Evolutionary conservation across 192 early-diverging fungal genomes (phyloP).

Genomic region (Backusella morwellensis): DNA sequence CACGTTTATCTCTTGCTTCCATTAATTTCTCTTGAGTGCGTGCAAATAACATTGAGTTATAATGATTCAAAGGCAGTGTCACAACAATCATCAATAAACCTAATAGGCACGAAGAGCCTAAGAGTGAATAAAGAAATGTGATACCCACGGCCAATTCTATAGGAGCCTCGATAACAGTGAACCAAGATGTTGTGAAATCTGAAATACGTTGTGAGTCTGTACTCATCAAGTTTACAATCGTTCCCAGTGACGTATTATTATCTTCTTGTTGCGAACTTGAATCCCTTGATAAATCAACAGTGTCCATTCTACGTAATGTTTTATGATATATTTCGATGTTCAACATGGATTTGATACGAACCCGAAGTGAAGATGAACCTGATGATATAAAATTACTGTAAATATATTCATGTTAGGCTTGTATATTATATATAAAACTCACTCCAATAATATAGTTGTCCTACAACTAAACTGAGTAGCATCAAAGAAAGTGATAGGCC

Average conservation of each 20-base stretch:
- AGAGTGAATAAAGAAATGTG: slow-evolving; percentile 33
- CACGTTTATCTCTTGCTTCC: slow-evolving; percentile 64
- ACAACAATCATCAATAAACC: slow-evolving; percentile 44
- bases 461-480: slow-evolving; percentile 39
- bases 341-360: slow-evolving; percentile 25
- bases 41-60: slow-evolving; percentile 33
- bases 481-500: slow-evolving; percentile 56
- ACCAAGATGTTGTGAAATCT: slow-evolving; percentile 43
- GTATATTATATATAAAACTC: background rate
- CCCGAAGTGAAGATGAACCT: slow-evolving; percentile 28
- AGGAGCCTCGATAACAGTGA: slow-evolving; percentile 45
- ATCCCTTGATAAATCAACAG: slow-evolving; percentile 37
- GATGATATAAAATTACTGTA: background rate
- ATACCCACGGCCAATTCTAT: slow-evolving; percentile 47
- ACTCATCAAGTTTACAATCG: slow-evolving; percentile 43
- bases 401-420: background rate
- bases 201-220: slow-evolving; percentile 47
- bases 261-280: slow-evolving; percentile 36
- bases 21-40: slow-evolving; percentile 61
- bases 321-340: slow-evolving; percentile 61
- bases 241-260: slow-evolving; percentile 27
- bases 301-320: slow-evolving; percentile 57
- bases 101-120: slow-evolving; percentile 39
- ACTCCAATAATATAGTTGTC: slow-evolving; percentile 33
- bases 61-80: slow-evolving; percentile 41